Evolutionary conservation across 2,329 filamentous ascomycete genomes (phyloP).

Genomic region (Ascochyta pisi): DNA sequence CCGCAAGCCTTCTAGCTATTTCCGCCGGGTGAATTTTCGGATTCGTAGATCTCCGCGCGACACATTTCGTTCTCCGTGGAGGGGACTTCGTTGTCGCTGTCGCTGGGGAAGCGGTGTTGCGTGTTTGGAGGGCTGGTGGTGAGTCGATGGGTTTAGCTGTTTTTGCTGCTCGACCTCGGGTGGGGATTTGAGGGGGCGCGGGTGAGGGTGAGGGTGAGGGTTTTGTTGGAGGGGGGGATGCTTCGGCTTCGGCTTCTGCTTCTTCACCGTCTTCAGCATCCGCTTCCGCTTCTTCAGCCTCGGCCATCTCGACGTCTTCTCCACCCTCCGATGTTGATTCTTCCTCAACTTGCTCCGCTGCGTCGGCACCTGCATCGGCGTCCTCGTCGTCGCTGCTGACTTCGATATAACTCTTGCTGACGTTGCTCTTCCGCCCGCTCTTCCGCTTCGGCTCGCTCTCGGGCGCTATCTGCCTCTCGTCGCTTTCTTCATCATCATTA

Average conservation of each 20-base stretch:
- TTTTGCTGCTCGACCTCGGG: slow-evolving; percentile 23
- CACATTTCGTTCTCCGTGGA: too few relatives aligned
- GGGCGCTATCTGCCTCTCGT: slow-evolving; percentile 30
- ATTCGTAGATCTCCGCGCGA: too few relatives aligned
- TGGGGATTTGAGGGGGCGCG: slow-evolving; percentile 11
- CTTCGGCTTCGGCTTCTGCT: not conserved
- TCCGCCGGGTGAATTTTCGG: too few relatives aligned
- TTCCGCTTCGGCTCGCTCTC: slow-evolving; percentile 55
- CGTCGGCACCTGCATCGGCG: slow-evolving; percentile 37
- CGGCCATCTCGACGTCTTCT: slow-evolving; percentile 41
- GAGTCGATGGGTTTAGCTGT: slow-evolving; percentile 27
- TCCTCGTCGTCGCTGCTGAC: slow-evolving; percentile 53
- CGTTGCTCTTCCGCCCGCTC: slow-evolving; percentile 46
- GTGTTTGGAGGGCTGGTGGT: slow-evolving; percentile 25
- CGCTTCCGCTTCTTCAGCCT: slow-evolving; percentile 16
- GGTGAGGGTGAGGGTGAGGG: too few relatives aligned
- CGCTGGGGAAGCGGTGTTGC: not conserved
- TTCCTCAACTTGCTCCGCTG: slow-evolving; percentile 22
- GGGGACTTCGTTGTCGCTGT: too few relatives aligned
- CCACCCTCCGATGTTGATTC: slow-evolving; percentile 22
- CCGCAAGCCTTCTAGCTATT: too few relatives aligned
- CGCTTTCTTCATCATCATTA: slow-evolving; percentile 44
- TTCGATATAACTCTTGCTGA: slow-evolving; percentile 55
- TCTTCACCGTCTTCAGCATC: slow-evolving; percentile 21
- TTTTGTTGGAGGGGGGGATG: too few relatives aligned